Evolutionary conservation across 2,329 filamentous ascomycete genomes (phyloP).

Genomic region (Hysterium pulicare): DNA sequence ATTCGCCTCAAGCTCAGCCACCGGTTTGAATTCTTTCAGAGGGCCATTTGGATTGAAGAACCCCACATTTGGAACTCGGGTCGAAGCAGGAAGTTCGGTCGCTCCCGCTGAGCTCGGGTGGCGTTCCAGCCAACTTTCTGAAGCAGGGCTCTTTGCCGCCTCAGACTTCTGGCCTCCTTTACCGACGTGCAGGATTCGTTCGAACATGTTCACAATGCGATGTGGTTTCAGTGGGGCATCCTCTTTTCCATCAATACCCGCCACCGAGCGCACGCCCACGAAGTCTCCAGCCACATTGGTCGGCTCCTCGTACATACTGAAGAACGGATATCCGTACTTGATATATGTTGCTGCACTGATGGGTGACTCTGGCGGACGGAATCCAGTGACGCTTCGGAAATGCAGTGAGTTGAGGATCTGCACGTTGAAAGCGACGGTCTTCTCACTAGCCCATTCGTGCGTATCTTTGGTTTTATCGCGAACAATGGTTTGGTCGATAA

Average conservation of each 20-base stretch:
- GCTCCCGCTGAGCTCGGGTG: too few relatives aligned
- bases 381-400: slow-evolving; percentile 38
- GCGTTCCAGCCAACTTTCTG: too few relatives aligned
- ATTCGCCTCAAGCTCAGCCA: too few relatives aligned
- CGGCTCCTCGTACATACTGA: slow-evolving; percentile 26
- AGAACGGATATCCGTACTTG: slow-evolving; percentile 38
- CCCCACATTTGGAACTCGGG: too few relatives aligned
- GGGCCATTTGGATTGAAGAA: too few relatives aligned
- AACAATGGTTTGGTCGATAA: slow-evolving; percentile 40
- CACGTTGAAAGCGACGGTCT: slow-evolving; percentile 37
- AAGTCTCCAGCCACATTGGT: slow-evolving; percentile 26
- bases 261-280: slow-evolving; percentile 21
- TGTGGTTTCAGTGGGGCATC: not conserved
- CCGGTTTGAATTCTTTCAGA: too few relatives aligned
- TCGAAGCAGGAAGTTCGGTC: too few relatives aligned
- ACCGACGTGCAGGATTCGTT: too few relatives aligned
- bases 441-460: not conserved
- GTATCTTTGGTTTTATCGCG: slow-evolving; percentile 23
- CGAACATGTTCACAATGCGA: not conserved
- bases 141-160: too few relatives aligned
- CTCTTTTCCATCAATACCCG: slow-evolving; percentile 17
- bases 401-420: slow-evolving; percentile 38
- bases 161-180: too few relatives aligned
- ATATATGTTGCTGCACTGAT: slow-evolving; percentile 36
- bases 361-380: slow-evolving; percentile 30